Base-by-base conservation (phyloP, 192 early-diverging fungal genomes). In the Coemansia nantahalensis region DNA sequence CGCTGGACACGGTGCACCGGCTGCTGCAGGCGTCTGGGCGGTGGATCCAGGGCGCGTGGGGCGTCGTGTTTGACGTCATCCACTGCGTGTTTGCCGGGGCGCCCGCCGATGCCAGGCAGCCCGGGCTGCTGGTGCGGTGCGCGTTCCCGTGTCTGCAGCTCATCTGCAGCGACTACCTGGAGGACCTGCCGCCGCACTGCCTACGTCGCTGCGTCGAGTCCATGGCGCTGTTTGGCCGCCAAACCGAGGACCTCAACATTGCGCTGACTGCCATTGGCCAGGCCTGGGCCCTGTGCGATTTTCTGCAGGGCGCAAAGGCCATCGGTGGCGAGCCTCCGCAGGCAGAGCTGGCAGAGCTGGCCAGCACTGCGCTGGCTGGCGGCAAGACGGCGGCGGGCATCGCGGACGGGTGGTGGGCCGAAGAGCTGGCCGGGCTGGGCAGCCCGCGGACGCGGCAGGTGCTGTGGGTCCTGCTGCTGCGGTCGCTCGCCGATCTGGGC, bases 121-220 rank as follows among this genome's bases (percentile, higher is more conserved):
- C 59, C 18, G 67, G 67, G 8, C 50, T 41, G 12, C 60, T 90
- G 37, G 84, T 95, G 54, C 81, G 89, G 10, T 72, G 87, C 39
- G 92, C 90, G 10, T 99, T 99, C 54, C 86, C 93, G 5, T 94
- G 87, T 37, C 49, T 99, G 45, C 94, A 99, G 59, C 68, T 99
- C 14, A 90, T 99, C 21, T 97, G 94, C 64, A 90, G 89, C 1
- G 97, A 99, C 60, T 96, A 97, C 53, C 53, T 99, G 36, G 80
- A 89, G 8, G 78, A 89, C 7, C 62, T 97, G 57, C 76, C 79
- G 14, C 88, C 94, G 4, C 68, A 68, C 8, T 83, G 87, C 38
- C 58, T 99, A 36, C 80, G 83, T 14, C 81, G 84, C 32, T 93
- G 91, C 54, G 91, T 97, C 47, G 80, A 88, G 42, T 84, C 88